phyloP scores from a whole-genome alignment of 2,329 filamentous ascomycete genomes.

The Exophiala spinifera region DNA sequence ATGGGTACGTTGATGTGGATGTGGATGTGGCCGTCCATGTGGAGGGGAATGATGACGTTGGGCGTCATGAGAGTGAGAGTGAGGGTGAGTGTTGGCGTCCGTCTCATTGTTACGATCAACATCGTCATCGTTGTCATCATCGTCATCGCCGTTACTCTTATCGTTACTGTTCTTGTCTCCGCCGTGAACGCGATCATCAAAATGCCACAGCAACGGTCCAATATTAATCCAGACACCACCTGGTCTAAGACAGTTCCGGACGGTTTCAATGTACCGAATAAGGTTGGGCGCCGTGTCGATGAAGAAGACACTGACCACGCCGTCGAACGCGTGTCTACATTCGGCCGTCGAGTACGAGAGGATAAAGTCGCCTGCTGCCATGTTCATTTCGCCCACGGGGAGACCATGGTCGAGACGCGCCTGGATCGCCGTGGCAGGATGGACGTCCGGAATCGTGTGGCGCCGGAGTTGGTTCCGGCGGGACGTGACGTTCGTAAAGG shows the following conservation, averaged over 20 bases:
- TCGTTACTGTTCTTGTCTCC: slow-evolving; percentile 35
- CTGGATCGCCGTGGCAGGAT: slow-evolving; percentile 60
- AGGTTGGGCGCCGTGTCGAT: slow-evolving; percentile 95
- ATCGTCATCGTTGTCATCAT: slow-evolving; percentile 44
- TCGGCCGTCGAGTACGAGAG: slow-evolving; percentile 68
- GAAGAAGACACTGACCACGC: slow-evolving; percentile 89
- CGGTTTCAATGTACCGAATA: slow-evolving; percentile 82
- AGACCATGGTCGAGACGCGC: slow-evolving; percentile 27
- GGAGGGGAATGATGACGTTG: too few species aligned
- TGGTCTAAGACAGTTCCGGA: slow-evolving; percentile 70
- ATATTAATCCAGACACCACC: slow-evolving; percentile 86
- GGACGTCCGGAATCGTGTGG: slow-evolving; percentile 76
- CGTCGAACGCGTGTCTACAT: slow-evolving; percentile 66
- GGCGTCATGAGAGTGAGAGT: too few species aligned
- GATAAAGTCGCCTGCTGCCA: slow-evolving; percentile 91
- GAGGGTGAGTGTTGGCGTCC: too few species aligned
- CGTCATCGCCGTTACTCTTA: slow-evolving; percentile 14
- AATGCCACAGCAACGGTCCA: slow-evolving; percentile 93
- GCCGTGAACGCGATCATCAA: slow-evolving; percentile 69
- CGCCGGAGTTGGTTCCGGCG: slow-evolving; percentile 71
- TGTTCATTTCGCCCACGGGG: slow-evolving; percentile 70
- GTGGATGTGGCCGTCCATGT: slow-evolving; percentile 32
- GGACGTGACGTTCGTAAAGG: slow-evolving; percentile 79
- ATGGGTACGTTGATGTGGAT: not conserved
- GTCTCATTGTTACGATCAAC: too few species aligned